Evolutionary conservation across 179 eudicot genomes (phyloP).

Genomic region (Carnegiea gigantea): DNA sequence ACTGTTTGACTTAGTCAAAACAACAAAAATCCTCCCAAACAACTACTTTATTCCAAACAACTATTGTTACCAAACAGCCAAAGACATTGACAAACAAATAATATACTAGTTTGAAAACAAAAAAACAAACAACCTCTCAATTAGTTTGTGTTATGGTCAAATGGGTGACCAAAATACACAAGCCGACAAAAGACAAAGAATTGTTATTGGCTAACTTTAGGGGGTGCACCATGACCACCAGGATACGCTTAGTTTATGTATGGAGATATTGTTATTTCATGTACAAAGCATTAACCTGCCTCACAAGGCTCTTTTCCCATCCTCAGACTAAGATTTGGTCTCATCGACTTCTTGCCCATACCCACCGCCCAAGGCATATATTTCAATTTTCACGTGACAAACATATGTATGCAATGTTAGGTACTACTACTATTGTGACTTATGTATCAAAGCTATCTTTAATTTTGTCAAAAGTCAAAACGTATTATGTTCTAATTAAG

Average conservation of each 20-base stretch:
- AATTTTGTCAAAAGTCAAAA: no score
- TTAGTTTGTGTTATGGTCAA: not conserved
- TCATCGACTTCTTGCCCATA: not conserved
- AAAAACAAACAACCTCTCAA: no score
- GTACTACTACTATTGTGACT: not conserved
- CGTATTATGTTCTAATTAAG: no score
- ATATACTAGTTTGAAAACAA: no score
- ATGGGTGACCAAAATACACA: not conserved
- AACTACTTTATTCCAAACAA: no score
- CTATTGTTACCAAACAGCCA: no score
- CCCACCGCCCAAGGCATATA: not conserved
- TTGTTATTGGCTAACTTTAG: not conserved
- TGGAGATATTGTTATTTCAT: not conserved
- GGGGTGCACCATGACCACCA: not conserved
- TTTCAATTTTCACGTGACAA: not conserved
- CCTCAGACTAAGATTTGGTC: slow-evolving; percentile 2
- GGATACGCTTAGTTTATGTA: not conserved
- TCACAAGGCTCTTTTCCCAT: not conserved
- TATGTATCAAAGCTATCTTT: no score
- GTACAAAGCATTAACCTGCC: not conserved
- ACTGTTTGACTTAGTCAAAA: no score
- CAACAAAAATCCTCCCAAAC: no score
- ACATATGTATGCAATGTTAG: not conserved
- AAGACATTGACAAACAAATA: no score
- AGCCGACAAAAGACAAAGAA: not conserved